Percentiles rank a stretch among this genome's conserved stretches.
phyloP scores from a whole-genome alignment of 2,329 filamentous ascomycete species.

The Beauveria sp. region DNA sequence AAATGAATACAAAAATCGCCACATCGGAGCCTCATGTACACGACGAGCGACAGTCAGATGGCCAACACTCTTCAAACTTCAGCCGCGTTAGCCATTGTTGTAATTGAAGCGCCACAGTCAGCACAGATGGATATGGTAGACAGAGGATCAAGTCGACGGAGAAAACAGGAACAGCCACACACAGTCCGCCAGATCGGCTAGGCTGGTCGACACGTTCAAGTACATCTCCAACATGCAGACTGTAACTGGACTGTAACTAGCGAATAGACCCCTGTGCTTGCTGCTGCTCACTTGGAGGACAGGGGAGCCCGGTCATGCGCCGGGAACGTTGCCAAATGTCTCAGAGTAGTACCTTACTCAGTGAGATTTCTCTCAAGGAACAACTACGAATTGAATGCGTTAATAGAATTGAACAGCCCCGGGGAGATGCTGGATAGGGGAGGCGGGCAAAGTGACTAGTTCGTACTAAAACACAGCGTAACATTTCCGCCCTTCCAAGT shows the following conservation, averaged over 20 bases:
- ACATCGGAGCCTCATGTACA: no score
- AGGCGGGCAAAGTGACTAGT: not conserved
- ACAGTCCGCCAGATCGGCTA: not conserved
- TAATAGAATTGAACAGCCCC: not conserved
- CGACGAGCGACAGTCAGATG: not conserved
- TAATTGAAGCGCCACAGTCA: not conserved
- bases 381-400: not conserved
- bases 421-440: not conserved
- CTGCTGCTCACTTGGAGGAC: not conserved
- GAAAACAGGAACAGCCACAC: not conserved
- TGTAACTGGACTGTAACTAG: not conserved
- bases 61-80: not conserved
- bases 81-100: not conserved
- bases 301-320: slow-evolving; percentile 1
- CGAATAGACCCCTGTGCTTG: not conserved
- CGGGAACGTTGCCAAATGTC: slow-evolving; percentile 3
- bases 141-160: not conserved
- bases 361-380: not conserved
- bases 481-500: not conserved
- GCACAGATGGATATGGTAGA: not conserved
- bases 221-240: not conserved
- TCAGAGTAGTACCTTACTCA: not conserved
- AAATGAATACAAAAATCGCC: no score
- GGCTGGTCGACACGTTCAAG: not conserved
- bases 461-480: not conserved